These are phyloP conservation scores for Rhizopus microsporus DNA, from an alignment of 371 early-diverging fungal species.

Conservation along the genomic window DNA sequence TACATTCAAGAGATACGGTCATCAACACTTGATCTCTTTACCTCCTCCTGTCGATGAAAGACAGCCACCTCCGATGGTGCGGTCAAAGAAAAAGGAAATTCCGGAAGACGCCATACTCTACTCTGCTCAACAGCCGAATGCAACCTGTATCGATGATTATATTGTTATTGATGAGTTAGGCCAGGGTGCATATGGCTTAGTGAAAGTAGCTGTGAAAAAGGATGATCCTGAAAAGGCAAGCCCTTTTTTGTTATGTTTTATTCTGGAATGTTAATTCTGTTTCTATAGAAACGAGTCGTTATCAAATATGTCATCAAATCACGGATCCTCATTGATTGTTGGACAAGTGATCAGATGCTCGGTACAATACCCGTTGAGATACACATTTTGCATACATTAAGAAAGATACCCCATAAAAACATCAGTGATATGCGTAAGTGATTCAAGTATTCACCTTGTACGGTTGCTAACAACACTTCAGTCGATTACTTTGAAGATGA, in stretches of 20 bases:
- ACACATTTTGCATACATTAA: slow-evolving; percentile 65
- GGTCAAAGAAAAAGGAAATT: not conserved
- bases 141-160: slow-evolving; percentile 59
- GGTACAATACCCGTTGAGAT: slow-evolving; percentile 73
- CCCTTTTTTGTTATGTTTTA: slow-evolving; percentile 14
- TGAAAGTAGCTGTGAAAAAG: slow-evolving; percentile 59
- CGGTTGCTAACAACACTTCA: slow-evolving; percentile 2
- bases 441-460: not conserved
- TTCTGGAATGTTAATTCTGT: slow-evolving; percentile 7
- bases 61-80: not conserved
- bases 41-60: slow-evolving; percentile 1
- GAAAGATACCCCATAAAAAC: slow-evolving; percentile 61
- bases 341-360: slow-evolving; percentile 65
- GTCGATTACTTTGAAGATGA: slow-evolving; percentile 70
- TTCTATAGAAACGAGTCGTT: slow-evolving; percentile 59
- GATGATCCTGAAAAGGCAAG: slow-evolving; percentile 46
- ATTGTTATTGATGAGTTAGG: slow-evolving; percentile 63
- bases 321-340: slow-evolving; percentile 70
- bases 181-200: slow-evolving; percentile 75
- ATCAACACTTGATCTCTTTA: slow-evolving; percentile 18
- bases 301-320: slow-evolving; percentile 79
- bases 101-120: slow-evolving; percentile 29
- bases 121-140: slow-evolving; percentile 48
- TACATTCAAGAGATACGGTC: slow-evolving; percentile 51
- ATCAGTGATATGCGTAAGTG: slow-evolving; percentile 60